Percentiles rank a stretch among this genome's conserved stretches.
phyloP scores from a whole-genome alignment of 345 rosid genomes.

The Populus nigra region DNA sequence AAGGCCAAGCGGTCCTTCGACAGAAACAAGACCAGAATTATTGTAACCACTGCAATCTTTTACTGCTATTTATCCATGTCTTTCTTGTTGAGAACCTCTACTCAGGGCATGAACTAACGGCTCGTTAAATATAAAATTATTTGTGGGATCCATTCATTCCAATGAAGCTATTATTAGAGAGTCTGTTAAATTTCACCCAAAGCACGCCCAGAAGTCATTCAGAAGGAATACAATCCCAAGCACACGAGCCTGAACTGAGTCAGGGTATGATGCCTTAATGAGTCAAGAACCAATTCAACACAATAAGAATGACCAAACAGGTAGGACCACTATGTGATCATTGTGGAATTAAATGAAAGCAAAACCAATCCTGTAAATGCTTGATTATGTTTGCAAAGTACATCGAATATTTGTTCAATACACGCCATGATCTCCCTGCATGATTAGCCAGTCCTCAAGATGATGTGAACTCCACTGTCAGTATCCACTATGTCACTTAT shows the following conservation, averaged over 20 bases:
- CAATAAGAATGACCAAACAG: background rate
- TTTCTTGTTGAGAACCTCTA: too few relatives aligned
- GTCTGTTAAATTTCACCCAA: background rate
- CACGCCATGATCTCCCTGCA: background rate
- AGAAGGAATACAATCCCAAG: background rate
- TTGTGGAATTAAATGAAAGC: background rate
- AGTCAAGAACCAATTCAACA: slow-evolving; percentile 1
- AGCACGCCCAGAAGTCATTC: slow-evolving; percentile 5
- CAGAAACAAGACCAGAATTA: too few relatives aligned
- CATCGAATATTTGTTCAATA: slow-evolving; percentile 5
- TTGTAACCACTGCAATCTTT: too few relatives aligned
- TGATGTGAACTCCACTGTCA: slow-evolving; percentile 91
- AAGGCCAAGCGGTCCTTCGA: too few relatives aligned
- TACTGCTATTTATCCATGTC: too few relatives aligned
- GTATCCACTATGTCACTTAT: slow-evolving; percentile 88
- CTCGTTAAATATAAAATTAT: too few relatives aligned
- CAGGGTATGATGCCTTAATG: background rate
- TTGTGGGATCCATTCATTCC: too few relatives aligned
- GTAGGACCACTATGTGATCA: background rate
- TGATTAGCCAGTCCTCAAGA: slow-evolving; percentile 70
- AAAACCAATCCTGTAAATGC: slow-evolving; percentile 11
- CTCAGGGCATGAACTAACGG: too few relatives aligned
- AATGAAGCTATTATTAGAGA: slow-evolving; percentile 10
- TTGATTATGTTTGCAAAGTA: slow-evolving; percentile 7
- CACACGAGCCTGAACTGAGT: background rate